Percentiles rank a stretch among this genome's conserved stretches.
Conservation (phyloP, 345 rosid genomes). For the Aquilaria malaccensis region DNA sequence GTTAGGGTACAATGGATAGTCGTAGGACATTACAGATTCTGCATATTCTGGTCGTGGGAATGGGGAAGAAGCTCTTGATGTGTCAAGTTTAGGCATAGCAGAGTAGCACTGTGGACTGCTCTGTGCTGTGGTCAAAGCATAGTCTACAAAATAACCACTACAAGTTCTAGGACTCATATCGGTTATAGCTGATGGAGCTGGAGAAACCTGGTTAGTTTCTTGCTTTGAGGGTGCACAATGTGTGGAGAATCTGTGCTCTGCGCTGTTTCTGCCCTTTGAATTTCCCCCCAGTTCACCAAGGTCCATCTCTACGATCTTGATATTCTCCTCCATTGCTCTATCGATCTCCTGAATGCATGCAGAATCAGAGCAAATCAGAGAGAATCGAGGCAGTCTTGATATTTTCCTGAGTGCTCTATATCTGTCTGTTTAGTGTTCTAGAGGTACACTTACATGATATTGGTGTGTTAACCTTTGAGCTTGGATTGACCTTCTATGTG, state of each 20-base stretch:
- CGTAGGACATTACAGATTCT: conserved; percentile 33
- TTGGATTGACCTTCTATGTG: conserved; percentile 30
- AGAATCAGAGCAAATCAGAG: too few species aligned
- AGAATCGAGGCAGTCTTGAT: too few species aligned
- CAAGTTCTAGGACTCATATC: conserved; percentile 65
- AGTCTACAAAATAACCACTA: conserved; percentile 69
- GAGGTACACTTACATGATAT: conserved; percentile 30
- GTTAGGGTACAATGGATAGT: conserved; percentile 40
- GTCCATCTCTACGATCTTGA: conserved; percentile 81
- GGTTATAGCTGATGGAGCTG: conserved; percentile 51
- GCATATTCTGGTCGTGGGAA: conserved; percentile 30
- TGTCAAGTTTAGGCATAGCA: conserved; percentile 52
- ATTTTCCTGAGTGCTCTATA: too few species aligned
- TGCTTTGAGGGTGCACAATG: conserved; percentile 21
- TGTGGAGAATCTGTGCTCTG: conserved; percentile 26
- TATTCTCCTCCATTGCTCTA: conserved; percentile 48
- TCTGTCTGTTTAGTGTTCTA: too few species aligned
- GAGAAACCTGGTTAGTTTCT: conserved; percentile 32
- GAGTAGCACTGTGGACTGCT: conserved; percentile 68
- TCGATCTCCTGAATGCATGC: conserved; percentile 36
- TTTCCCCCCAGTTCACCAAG: conserved; percentile 27
- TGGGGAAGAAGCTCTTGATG: conserved; percentile 27
- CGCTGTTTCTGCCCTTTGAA: conserved; percentile 36
- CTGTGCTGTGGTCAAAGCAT: conserved; percentile 44
- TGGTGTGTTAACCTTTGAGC: conserved; percentile 7